A percentile compares a stretch with the other conserved stretches of the same genome.
Conservation (phyloP, 2,329 filamentous ascomycete genomes). For the Grosmannia huntii region DNA sequence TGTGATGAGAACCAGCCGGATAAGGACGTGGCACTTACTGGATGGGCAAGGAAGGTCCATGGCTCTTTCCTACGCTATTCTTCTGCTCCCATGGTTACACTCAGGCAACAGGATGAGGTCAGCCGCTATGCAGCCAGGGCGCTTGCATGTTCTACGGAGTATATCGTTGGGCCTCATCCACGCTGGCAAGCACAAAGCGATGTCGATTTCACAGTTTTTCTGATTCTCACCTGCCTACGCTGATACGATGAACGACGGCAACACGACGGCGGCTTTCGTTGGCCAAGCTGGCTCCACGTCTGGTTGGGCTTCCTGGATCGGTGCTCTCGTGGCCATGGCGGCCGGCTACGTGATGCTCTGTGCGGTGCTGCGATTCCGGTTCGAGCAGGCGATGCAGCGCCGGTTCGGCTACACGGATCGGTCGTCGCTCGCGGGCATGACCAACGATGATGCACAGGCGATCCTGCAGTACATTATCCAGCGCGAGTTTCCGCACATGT, state of each 20-base stretch:
- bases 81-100: too few species aligned
- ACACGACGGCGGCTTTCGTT: background rate
- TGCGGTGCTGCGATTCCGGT: conserved; percentile 23
- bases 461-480: conserved; percentile 24
- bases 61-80: too few species aligned
- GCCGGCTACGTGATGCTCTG: conserved; percentile 22
- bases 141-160: too few species aligned
- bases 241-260: background rate
- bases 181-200: too few species aligned
- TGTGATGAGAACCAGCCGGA: too few species aligned
- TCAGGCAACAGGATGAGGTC: too few species aligned
- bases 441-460: conserved; percentile 29
- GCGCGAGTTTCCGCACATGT: conserved; percentile 26
- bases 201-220: too few species aligned
- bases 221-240: too few species aligned
- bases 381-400: conserved; percentile 18
- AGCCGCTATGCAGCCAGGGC: too few species aligned
- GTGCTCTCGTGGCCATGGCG: conserved; percentile 10
- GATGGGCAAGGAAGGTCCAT: too few species aligned
- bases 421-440: conserved; percentile 26
- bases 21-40: too few species aligned
- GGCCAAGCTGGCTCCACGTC: background rate
- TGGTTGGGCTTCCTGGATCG: background rate
- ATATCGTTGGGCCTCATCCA: too few species aligned
- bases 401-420: conserved; percentile 22